These are phyloP conservation scores for Pseudofabraea citricarpa DNA, from an alignment of 2,329 filamentous ascomycete species.

Conservation along the genomic window DNA sequence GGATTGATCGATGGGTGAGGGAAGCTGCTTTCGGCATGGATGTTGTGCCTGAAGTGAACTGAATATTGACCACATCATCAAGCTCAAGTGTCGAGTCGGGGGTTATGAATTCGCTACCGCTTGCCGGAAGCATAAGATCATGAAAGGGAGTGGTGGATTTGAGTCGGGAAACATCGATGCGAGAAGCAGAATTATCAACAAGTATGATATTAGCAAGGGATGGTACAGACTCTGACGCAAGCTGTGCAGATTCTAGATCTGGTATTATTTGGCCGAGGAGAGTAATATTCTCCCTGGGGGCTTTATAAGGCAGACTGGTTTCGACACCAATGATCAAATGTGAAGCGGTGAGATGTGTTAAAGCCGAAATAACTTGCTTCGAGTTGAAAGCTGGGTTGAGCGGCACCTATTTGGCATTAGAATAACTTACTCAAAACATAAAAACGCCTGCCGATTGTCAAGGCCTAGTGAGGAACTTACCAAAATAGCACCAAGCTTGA, in stretches of 20 bases:
- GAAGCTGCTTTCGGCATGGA: constrained; percentile 87
- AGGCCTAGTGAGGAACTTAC: too few species aligned
- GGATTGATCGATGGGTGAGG: constrained; percentile 76
- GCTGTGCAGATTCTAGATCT: constrained; percentile 30
- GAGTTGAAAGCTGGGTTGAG: constrained; percentile 87
- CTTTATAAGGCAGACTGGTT: constrained; percentile 72
- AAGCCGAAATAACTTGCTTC: constrained; percentile 70
- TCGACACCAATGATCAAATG: constrained; percentile 83
- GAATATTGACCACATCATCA: constrained; percentile 82
- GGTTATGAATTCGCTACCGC: constrained; percentile 32
- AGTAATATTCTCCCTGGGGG: constrained; percentile 53
- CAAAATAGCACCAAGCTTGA: constrained; percentile 89
- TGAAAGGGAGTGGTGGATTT: constrained; percentile 31
- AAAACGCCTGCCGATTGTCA: too few species aligned
- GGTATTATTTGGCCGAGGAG: constrained; percentile 49
- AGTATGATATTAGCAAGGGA: constrained; percentile 67
- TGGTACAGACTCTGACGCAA: constrained; percentile 53
- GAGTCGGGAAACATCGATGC: constrained; percentile 36
- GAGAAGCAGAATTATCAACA: constrained; percentile 66
- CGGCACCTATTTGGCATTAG: constrained; percentile 67
- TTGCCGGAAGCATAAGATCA: constrained; percentile 29
- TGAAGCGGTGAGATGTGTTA: constrained; percentile 68
- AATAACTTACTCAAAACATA: too few species aligned
- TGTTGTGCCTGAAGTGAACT: constrained; percentile 96
- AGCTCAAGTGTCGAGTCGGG: constrained; percentile 46